phyloP scores from a whole-genome alignment of 2,329 filamentous ascomycete species.

The Botrytis aclada region DNA sequence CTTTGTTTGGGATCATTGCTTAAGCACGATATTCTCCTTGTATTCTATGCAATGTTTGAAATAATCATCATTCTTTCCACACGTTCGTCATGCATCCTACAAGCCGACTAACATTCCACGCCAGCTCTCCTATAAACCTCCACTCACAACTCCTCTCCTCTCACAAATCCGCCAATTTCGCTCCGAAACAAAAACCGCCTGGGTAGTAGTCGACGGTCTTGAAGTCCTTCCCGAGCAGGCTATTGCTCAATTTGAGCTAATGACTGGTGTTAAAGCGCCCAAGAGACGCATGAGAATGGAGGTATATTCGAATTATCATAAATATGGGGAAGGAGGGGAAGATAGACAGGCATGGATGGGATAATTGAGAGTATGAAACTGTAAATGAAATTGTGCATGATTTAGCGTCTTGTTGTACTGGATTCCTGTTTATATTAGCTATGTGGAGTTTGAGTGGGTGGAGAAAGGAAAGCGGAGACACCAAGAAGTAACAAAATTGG shows the following conservation, averaged over 20 bases:
- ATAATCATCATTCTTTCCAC: background rate
- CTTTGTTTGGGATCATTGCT: background rate
- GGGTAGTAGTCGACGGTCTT: constrained; percentile 73
- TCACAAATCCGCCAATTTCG: constrained; percentile 55
- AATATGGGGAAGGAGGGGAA: constrained; percentile 26
- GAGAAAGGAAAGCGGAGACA: background rate
- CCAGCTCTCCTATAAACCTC: constrained; percentile 62
- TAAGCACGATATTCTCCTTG: background rate
- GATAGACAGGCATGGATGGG: background rate
- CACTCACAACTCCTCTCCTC: constrained; percentile 67
- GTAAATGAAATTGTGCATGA: background rate
- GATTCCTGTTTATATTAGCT: background rate
- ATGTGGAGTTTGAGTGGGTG: background rate
- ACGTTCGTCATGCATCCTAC: background rate
- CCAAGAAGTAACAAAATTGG: background rate
- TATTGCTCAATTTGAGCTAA: constrained; percentile 78
- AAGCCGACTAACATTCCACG: constrained; percentile 2
- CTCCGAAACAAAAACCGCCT: constrained; percentile 54
- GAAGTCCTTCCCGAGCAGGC: constrained; percentile 76
- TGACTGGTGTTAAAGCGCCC: constrained; percentile 71
- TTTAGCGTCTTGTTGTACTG: background rate
- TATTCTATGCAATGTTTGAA: background rate
- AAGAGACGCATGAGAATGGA: constrained; percentile 62
- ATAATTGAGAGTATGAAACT: background rate
- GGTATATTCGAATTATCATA: constrained; percentile 33